phyloP scores from a whole-genome alignment of 108 stramenopile genomes.

The Nitzschia palea region DNA sequence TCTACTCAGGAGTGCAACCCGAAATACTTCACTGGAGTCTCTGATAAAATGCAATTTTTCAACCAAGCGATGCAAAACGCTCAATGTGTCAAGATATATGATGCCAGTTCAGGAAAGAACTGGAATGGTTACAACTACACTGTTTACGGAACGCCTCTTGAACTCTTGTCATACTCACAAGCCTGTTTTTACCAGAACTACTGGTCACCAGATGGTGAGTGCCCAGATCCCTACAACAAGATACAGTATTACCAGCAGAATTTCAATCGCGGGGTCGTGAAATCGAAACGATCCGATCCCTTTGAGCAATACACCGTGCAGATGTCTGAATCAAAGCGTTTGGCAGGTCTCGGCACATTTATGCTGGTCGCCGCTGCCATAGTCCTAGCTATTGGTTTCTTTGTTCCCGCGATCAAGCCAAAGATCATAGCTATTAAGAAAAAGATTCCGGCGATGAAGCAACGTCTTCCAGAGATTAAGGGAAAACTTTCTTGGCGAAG shows the following conservation, averaged over 20 bases:
- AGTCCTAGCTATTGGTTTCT: neutral
- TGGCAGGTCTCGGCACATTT: neutral
- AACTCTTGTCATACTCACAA: constrained; percentile 22
- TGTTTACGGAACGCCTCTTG: constrained; percentile 15
- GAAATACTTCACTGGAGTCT: constrained; percentile 19
- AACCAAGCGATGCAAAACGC: constrained; percentile 21
- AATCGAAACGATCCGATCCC: constrained; percentile 13
- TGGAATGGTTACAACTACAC: constrained; percentile 28
- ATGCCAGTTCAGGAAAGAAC: constrained; percentile 11
- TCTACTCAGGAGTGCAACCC: constrained; percentile 23
- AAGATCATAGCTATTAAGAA: no score
- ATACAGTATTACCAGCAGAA: constrained; percentile 37
- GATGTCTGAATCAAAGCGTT: neutral
- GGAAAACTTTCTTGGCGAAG: neutral
- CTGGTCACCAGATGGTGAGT: constrained; percentile 40
- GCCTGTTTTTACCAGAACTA: constrained; percentile 45
- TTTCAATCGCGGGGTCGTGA: constrained; percentile 31
- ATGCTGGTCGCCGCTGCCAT: constrained; percentile 12
- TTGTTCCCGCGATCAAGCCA: neutral
- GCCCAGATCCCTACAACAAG: constrained; percentile 56
- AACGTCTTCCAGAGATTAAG: no score
- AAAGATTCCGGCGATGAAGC: no score
- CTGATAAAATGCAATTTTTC: constrained; percentile 19
- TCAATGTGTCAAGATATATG: constrained; percentile 37
- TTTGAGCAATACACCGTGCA: constrained; percentile 3